Conservation (phyloP, 1,284 basidiomycete species). For the Moesziomyces sp. region DNA sequence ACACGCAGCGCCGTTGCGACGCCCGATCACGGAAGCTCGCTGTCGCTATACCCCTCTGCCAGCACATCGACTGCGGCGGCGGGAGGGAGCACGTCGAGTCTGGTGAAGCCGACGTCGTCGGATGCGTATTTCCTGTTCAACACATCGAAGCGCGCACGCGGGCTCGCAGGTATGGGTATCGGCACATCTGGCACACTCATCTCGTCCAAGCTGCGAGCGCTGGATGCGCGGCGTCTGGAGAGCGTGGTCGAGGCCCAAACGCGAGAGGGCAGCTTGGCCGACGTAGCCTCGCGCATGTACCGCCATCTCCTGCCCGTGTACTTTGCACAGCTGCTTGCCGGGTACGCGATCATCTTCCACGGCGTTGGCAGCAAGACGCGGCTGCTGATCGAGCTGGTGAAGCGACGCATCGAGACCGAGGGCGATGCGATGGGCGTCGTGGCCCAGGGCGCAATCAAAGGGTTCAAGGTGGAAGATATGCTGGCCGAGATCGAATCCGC, state of each 20-base stretch:
- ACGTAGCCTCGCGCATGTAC: conserved; percentile 35
- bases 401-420: conserved; percentile 21
- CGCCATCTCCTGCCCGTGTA: conserved; percentile 38
- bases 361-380: conserved; percentile 41
- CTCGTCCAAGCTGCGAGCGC: conserved; percentile 27
- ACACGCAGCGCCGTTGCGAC: neutral
- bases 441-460: conserved; percentile 47
- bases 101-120: conserved; percentile 43
- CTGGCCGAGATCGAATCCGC: conserved; percentile 33
- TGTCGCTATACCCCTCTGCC: conserved; percentile 19
- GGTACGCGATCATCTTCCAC: conserved; percentile 49
- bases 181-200: conserved; percentile 26
- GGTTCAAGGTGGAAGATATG: conserved; percentile 52
- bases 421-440: conserved; percentile 51
- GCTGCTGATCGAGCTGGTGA: conserved; percentile 28
- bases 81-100: conserved; percentile 11
- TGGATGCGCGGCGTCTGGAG: conserved; percentile 31
- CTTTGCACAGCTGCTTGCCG: conserved; percentile 37
- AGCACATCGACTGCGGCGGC: neutral
- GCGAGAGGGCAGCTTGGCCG: conserved; percentile 13
- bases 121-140: conserved; percentile 55
- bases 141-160: conserved; percentile 36
- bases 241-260: conserved; percentile 18
- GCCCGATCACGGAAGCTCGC: conserved; percentile 12
- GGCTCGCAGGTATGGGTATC: conserved; percentile 35